These are phyloP conservation scores for Podaxis sp. DNA, from an alignment of 768 basidiomycete genomes.

Conservation along the genomic window DNA sequence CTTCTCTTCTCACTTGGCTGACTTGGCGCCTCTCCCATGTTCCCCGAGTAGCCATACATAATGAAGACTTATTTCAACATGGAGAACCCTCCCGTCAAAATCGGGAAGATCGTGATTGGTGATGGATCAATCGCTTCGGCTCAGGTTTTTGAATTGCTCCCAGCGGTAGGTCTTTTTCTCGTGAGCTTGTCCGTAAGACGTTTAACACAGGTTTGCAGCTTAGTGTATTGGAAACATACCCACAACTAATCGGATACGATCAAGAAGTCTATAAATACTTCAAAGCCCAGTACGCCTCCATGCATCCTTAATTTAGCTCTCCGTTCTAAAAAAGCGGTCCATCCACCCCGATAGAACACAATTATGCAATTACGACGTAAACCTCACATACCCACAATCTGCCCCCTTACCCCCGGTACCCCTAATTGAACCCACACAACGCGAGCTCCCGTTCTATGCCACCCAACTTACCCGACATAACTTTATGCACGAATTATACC, in stretches of 20 bases:
- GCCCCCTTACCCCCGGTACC: slow-evolving; percentile 45
- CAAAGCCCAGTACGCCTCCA: slow-evolving; percentile 53
- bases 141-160: slow-evolving; percentile 48
- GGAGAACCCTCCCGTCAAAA: slow-evolving; percentile 61
- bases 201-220: slow-evolving; percentile 33
- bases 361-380: slow-evolving; percentile 65
- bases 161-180: slow-evolving; percentile 43
- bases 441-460: slow-evolving; percentile 30
- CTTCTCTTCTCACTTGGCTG: not conserved
- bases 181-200: not conserved
- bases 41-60: slow-evolving; percentile 61
- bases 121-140: slow-evolving; percentile 59
- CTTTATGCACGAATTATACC: slow-evolving; percentile 20
- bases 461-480: slow-evolving; percentile 21
- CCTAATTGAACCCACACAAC: slow-evolving; percentile 31
- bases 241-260: slow-evolving; percentile 75
- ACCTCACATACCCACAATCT: slow-evolving; percentile 67
- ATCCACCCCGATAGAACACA: slow-evolving; percentile 37
- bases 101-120: slow-evolving; percentile 69
- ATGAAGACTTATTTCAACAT: slow-evolving; percentile 67
- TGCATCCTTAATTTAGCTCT: not conserved
- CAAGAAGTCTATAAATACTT: slow-evolving; percentile 65
- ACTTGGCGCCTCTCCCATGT: not conserved
- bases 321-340: not conserved
- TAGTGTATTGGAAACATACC: slow-evolving; percentile 65